phyloP scores from a whole-genome alignment of 306 rosid genomes.

The Rosa persica region DNA sequence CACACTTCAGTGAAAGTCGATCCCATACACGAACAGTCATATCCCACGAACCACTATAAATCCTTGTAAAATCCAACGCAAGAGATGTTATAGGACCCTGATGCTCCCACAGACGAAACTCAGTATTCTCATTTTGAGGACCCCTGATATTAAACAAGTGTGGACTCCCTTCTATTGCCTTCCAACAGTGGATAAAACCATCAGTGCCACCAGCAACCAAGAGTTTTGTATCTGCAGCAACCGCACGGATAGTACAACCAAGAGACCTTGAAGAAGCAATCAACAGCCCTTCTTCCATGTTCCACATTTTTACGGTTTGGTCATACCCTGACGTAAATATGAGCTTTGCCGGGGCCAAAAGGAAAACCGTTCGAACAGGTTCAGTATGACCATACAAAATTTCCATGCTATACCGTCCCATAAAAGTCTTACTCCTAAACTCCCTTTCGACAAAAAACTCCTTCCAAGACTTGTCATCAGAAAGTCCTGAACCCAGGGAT shows the following conservation, averaged over 20 bases:
- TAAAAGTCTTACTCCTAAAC: conserved; percentile 84
- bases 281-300: conserved; percentile 80
- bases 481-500: conserved; percentile 35
- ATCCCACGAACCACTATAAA: conserved; percentile 98
- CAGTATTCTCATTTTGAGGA: conserved; percentile 45
- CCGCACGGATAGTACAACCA: conserved; percentile 88
- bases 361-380: conserved; percentile 76
- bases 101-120: conserved; percentile 92
- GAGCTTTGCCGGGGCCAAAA: conserved; percentile 77
- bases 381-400: conserved; percentile 84
- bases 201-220: conserved; percentile 84
- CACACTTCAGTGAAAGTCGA: conserved; percentile 60
- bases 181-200: conserved; percentile 94
- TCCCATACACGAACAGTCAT: conserved; percentile 92
- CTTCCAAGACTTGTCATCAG: conserved; percentile 79
- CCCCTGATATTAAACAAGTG: conserved; percentile 76
- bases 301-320: conserved; percentile 81
- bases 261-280: conserved; percentile 73
- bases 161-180: conserved; percentile 65
- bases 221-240: conserved; percentile 73
- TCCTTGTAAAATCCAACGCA: conserved; percentile 80
- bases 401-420: conserved; percentile 84
- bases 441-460: conserved; percentile 86
- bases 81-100: conserved; percentile 87
- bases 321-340: conserved; percentile 92